A percentile compares a stretch with the other conserved stretches of the same genome.
Conservation (phyloP, 2,329 filamentous ascomycete species). For the Pyrenophora tritici-repentis region DNA sequence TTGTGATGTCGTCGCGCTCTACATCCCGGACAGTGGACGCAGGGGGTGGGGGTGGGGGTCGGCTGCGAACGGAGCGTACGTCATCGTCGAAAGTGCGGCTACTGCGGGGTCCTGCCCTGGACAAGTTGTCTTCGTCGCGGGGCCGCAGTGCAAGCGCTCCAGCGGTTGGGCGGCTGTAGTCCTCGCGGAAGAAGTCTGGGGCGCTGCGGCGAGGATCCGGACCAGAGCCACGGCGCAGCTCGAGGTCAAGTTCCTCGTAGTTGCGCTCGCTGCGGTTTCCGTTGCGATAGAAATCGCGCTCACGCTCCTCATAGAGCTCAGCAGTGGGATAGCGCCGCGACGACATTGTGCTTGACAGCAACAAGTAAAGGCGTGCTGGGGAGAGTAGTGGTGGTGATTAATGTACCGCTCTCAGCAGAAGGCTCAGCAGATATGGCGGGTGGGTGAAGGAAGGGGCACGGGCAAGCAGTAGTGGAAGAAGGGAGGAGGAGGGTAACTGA, state of each 20-base stretch:
- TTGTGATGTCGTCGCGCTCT: conserved; percentile 47
- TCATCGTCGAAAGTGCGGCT: conserved; percentile 50
- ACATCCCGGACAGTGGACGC: conserved; percentile 35
- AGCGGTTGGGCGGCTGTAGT: conserved; percentile 55
- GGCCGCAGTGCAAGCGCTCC: conserved; percentile 54
- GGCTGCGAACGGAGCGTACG: conserved; percentile 42
- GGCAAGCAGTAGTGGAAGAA: not conserved
- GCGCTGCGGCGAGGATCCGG: conserved; percentile 49
- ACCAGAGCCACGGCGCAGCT: conserved; percentile 47
- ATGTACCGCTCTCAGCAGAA: conserved; percentile 10
- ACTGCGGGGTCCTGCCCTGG: conserved; percentile 38
- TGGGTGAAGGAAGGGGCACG: not conserved
- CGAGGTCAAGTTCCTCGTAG: conserved; percentile 58
- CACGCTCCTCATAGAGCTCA: conserved; percentile 56
- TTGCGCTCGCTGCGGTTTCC: conserved; percentile 48
- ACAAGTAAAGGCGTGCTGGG: conserved; percentile 9
- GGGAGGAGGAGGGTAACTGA: conserved; percentile 8
- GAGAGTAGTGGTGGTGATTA: conserved; percentile 8
- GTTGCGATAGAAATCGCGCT: conserved; percentile 56
- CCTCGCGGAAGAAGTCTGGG: conserved; percentile 56
- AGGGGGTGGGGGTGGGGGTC: conserved; percentile 31
- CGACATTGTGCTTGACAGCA: conserved; percentile 26
- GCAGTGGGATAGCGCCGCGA: conserved; percentile 54
- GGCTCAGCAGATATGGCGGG: conserved; percentile 5
- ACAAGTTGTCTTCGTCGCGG: conserved; percentile 47